Conservation (phyloP, 805 yeast species). For the Clavispora phyllophila region DNA sequence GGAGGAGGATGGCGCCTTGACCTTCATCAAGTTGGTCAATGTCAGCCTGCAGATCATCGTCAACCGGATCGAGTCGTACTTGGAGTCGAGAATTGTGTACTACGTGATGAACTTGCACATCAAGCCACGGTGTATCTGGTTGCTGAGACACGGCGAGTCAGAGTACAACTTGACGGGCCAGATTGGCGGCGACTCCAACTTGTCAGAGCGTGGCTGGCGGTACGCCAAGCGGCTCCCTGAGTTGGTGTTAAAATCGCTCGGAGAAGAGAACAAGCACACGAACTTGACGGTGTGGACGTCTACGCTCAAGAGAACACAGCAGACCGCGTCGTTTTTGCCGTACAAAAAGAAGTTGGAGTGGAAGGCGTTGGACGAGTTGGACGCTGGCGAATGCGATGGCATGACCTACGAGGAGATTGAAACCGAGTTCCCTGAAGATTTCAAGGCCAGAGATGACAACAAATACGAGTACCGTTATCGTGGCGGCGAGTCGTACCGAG, state of each 20-base stretch:
- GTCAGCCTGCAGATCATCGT: constrained; percentile 85
- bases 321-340: constrained; percentile 79
- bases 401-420: constrained; percentile 94
- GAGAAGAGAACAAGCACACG: constrained; percentile 47
- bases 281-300: constrained; percentile 92
- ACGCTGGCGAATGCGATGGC: constrained; percentile 97
- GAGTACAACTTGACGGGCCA: constrained; percentile 88
- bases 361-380: constrained; percentile 96
- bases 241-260: constrained; percentile 61
- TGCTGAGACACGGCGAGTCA: constrained; percentile 94
- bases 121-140: constrained; percentile 87
- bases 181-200: constrained; percentile 90
- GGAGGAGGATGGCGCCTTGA: constrained; percentile 53
- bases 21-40: constrained; percentile 84
- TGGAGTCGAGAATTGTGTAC: constrained; percentile 89
- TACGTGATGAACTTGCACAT: constrained; percentile 94
- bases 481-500: constrained; percentile 96
- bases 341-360: constrained; percentile 75
- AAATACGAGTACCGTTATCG: constrained; percentile 93
- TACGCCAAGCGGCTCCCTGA: constrained; percentile 81
- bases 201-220: constrained; percentile 77
- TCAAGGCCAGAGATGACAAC: constrained; percentile 91
- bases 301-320: constrained; percentile 84
- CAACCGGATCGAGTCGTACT: constrained; percentile 80
- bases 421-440: constrained; percentile 82